Conservation (phyloP, 2,329 filamentous ascomycete genomes). For the Oidium heveae region DNA sequence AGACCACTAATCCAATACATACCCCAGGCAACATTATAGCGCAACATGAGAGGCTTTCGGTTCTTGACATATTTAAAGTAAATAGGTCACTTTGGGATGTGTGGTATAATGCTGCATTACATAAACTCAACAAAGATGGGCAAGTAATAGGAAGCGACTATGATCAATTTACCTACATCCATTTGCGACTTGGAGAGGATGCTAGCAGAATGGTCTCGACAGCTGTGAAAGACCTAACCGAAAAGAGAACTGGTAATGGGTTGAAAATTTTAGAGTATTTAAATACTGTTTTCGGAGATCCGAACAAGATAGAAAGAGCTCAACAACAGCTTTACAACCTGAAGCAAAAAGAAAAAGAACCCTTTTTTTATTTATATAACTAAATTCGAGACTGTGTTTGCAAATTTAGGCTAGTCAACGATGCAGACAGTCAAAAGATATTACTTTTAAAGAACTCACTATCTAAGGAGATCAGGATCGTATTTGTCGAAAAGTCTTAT, state of each 20-base stretch:
- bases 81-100: neutral
- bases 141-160: neutral
- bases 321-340: too few species aligned
- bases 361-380: neutral
- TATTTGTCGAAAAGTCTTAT: neutral
- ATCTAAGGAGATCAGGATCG: neutral
- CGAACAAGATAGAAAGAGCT: too few species aligned
- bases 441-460: neutral
- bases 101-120: neutral
- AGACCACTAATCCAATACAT: too few species aligned
- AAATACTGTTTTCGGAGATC: too few species aligned
- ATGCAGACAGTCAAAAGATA: neutral
- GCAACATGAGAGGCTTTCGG: neutral
- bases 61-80: neutral
- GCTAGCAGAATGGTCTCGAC: neutral
- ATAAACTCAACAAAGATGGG: neutral
- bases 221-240: neutral
- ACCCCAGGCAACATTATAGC: too few species aligned
- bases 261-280: too few species aligned
- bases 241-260: too few species aligned
- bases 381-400: neutral
- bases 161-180: neutral
- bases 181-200: neutral
- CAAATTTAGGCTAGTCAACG: neutral
- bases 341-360: neutral